phyloP scores from a whole-genome alignment of 2,329 filamentous ascomycete genomes.

The Xylariaceae sp. region DNA sequence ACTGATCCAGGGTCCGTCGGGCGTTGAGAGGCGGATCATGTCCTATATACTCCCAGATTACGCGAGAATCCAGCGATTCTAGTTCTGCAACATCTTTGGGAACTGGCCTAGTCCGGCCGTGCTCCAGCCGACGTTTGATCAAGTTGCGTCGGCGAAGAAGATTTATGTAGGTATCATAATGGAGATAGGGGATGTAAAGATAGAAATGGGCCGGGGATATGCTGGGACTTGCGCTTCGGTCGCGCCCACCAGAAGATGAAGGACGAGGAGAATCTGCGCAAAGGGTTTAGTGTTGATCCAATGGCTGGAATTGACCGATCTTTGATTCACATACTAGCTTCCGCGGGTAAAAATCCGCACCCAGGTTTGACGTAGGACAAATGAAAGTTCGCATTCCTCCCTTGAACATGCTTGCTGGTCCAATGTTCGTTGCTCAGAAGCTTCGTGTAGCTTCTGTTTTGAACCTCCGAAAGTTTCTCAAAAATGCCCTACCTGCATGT shows the following conservation, averaged over 20 bases:
- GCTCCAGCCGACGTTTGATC: slow-evolving; percentile 49
- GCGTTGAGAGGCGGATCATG: slow-evolving; percentile 61
- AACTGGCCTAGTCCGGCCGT: slow-evolving; percentile 55
- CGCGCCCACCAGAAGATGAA: slow-evolving; percentile 27
- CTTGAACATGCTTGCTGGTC: slow-evolving; percentile 46
- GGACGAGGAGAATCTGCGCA: slow-evolving; percentile 37
- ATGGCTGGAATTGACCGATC: neutral
- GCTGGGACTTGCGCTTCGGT: slow-evolving; percentile 24
- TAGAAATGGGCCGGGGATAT: slow-evolving; percentile 40
- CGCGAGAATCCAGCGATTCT: slow-evolving; percentile 55
- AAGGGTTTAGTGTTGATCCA: neutral
- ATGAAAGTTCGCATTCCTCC: slow-evolving; percentile 48
- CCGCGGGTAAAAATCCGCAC: slow-evolving; percentile 44
- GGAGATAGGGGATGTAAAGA: slow-evolving; percentile 58
- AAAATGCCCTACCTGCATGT: slow-evolving; percentile 32
- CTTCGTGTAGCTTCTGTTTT: slow-evolving; percentile 40
- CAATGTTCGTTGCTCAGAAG: slow-evolving; percentile 48
- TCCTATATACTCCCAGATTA: slow-evolving; percentile 63
- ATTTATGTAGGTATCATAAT: slow-evolving; percentile 62
- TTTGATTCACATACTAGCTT: slow-evolving; percentile 27
- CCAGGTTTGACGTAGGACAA: slow-evolving; percentile 49
- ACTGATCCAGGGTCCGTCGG: slow-evolving; percentile 62
- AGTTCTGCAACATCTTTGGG: slow-evolving; percentile 52
- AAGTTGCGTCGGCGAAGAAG: slow-evolving; percentile 55
- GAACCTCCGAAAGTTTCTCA: slow-evolving; percentile 43